These are phyloP conservation scores for Sphenostylis stenocarpa DNA, from an alignment of 306 rosid species.

Conservation along the genomic window DNA sequence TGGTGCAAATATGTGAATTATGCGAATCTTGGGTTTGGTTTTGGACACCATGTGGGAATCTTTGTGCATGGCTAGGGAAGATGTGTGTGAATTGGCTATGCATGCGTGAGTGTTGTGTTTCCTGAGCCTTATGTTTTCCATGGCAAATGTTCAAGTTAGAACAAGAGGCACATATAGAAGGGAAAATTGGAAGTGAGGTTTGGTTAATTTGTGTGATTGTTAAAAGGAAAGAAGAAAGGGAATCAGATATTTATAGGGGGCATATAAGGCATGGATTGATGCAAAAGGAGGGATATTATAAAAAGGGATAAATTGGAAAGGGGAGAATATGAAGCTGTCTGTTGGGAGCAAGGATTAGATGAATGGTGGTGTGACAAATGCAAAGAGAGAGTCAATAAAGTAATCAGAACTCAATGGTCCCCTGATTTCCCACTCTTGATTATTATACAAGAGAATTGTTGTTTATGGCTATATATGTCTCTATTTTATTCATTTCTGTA, in stretches of 20 bases:
- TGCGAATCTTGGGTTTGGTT: conserved; percentile 74
- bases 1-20: conserved; percentile 88
- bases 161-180: conserved; percentile 1
- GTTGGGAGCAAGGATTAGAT: conserved; percentile 57
- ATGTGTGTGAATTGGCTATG: conserved; percentile 16
- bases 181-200: not conserved
- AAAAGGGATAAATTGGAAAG: not conserved
- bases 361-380: conserved; percentile 54
- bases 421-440: conserved; percentile 32
- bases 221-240: conserved; percentile 9
- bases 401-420: conserved; percentile 46
- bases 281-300: not conserved
- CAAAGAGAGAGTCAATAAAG: conserved; percentile 44
- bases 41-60: conserved; percentile 63
- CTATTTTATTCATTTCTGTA: not conserved
- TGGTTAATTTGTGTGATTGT: not conserved
- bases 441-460: not conserved
- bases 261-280: not conserved
- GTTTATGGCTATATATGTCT: not conserved
- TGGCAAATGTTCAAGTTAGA: conserved; percentile 3
- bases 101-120: conserved; percentile 32
- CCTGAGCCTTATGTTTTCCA: conserved; percentile 46
- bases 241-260: conserved; percentile 14
- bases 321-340: conserved; percentile 24
- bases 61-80: conserved; percentile 52